phyloP scores from a whole-genome alignment of 345 rosid species.

The Hibiscus trionum region DNA sequence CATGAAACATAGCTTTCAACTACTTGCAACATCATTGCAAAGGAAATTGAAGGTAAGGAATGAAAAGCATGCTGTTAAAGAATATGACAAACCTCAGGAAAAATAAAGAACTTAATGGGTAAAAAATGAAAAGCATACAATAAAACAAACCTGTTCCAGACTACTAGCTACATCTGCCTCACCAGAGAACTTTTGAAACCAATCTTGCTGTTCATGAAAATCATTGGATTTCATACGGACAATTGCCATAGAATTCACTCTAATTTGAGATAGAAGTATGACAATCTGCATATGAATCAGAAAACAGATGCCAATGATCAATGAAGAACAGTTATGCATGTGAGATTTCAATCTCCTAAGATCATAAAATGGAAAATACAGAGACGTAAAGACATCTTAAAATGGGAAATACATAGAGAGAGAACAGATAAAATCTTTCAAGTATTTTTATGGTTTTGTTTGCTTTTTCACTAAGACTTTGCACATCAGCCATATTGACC shows the following conservation, averaged over 20 bases:
- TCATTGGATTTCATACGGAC: constrained; percentile 56
- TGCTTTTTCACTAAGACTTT: neutral
- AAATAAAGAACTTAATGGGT: neutral
- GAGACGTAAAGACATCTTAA: neutral
- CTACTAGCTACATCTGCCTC: constrained; percentile 33
- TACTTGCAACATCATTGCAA: neutral
- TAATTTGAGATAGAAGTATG: constrained; percentile 63
- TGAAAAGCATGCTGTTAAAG: neutral
- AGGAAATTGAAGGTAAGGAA: neutral
- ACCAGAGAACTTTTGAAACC: constrained; percentile 23
- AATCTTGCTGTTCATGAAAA: constrained; percentile 22
- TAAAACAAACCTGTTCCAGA: constrained; percentile 65
- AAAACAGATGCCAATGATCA: constrained; percentile 7
- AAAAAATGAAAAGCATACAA: constrained; percentile 5
- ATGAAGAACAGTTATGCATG: neutral
- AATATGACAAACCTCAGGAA: neutral
- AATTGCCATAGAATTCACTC: constrained; percentile 72
- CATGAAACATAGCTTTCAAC: neutral
- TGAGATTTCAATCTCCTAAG: too few species aligned
- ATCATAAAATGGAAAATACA: neutral
- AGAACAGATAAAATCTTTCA: neutral
- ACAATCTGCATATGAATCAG: constrained; percentile 43
- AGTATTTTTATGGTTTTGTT: neutral
- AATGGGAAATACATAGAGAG: neutral
- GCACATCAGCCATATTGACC: neutral